Percentiles rank a stretch among this genome's conserved stretches.
Evolutionary conservation across 345 rosid genomes (phyloP).

Genomic region (Salix brachista): DNA sequence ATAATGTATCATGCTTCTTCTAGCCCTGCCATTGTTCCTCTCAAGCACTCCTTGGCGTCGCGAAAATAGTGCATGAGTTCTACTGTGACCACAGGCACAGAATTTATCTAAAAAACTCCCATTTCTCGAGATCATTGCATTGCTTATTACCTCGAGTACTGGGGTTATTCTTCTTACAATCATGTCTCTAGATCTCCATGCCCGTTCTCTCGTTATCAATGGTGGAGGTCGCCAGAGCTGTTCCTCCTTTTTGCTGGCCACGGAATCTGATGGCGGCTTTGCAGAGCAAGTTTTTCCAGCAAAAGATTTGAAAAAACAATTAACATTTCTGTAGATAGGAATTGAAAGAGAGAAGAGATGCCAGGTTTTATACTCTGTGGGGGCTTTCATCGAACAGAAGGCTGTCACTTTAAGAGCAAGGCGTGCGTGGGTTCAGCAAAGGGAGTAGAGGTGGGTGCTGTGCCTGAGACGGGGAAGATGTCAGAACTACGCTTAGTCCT

Average conservation of each 20-base stretch:
- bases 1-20: not conserved
- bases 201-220: not conserved
- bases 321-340: not conserved
- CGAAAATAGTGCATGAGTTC: not conserved
- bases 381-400: not conserved
- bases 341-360: not conserved
- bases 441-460: not conserved
- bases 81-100: not conserved
- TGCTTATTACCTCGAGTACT: too few relatives aligned
- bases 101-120: not conserved
- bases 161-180: not conserved
- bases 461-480: too few relatives aligned
- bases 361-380: not conserved
- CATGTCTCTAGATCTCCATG: not conserved
- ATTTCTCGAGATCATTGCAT: not conserved
- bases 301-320: not conserved
- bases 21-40: not conserved
- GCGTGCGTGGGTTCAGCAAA: slow-evolving; percentile 22
- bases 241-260: not conserved
- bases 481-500: too few relatives aligned
- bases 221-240: slow-evolving; percentile 17
- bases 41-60: not conserved
- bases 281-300: not conserved
- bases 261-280: slow-evolving; percentile 16
- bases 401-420: slow-evolving; percentile 13